Base-by-base conservation (phyloP, 495 filamentous ascomycete species). In the Penicillium psychrofluorescens region DNA sequence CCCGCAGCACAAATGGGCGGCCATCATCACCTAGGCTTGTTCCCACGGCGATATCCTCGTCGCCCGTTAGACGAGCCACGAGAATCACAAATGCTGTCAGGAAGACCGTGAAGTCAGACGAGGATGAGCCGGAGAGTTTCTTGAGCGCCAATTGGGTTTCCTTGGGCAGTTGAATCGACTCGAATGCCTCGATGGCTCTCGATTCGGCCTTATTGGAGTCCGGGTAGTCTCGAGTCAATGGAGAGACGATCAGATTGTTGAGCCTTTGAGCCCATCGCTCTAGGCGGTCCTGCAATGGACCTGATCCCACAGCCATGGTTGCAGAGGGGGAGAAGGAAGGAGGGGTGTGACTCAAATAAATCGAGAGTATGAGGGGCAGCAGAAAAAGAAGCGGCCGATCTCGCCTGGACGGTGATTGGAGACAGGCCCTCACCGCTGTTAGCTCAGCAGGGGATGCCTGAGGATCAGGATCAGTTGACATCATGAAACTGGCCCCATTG, bases 31-130 rank as follows among this genome's bases (percentile, higher is more conserved):
- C 64, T 8, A 59, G 57, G 39, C 61, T 74, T 7, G 72, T 76
- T 11, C 67, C 72, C 34, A 76, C 55, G 9, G 70, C 62, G 32
- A 76, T 74, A 40, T 76, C 72, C 45, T 76, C 73, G 46, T 76
- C 73, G 29, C 72, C 73, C n/a, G 72, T 74, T 53, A 76, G 53
- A 35, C 73, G 65, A 41, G 62, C 65, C n/a, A 69, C 71, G 31
- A 76, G 54, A 41, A 74, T 56, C 1, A 69, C 58, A 36, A 74
- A 75, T 27, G 73, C 70, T 11, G 71, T 62, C 32, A 76, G 38
- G 38, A 76, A 58, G 38, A 73, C 57, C 0, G 67, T 72, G 36
- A 76, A 76, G 0, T 60, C 62, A 0, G 70, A 67, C 1, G 67
- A 54, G 1, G 56, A 56, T 32, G 65, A 59, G 1, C 59, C 63